These are phyloP conservation scores for Annulohypoxylon stygium DNA, from an alignment of 495 filamentous ascomycete species.

Conservation along the genomic window DNA sequence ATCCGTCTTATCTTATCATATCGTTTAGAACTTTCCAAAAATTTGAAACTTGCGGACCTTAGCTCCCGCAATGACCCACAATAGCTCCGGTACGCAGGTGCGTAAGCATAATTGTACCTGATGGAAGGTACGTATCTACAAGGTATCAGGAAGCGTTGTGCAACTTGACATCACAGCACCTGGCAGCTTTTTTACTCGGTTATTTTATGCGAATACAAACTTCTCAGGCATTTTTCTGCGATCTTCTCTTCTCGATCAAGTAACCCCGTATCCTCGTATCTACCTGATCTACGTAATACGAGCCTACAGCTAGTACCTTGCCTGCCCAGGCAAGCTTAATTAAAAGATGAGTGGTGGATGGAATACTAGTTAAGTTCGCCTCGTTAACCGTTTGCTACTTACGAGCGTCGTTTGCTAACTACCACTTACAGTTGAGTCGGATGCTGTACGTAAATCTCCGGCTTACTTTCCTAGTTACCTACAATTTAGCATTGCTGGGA, in stretches of 20 bases:
- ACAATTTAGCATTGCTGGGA: constrained; percentile 1
- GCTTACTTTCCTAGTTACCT: neutral
- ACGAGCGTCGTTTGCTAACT: constrained; percentile 48
- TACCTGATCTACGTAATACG: constrained; percentile 1
- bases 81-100: constrained; percentile 20
- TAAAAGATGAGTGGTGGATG: constrained; percentile 69
- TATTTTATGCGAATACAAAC: constrained; percentile 14
- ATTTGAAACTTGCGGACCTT: neutral
- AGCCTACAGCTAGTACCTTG: constrained; percentile 34
- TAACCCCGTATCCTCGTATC: constrained; percentile 3
- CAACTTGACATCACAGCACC: constrained; percentile 24
- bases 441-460: constrained; percentile 74
- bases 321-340: constrained; percentile 32
- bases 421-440: constrained; percentile 84
- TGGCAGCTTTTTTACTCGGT: neutral
- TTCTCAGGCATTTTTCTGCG: neutral
- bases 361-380: constrained; percentile 65
- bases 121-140: constrained; percentile 22
- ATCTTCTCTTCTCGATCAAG: neutral
- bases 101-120: constrained; percentile 27
- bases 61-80: constrained; percentile 20
- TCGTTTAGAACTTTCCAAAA: too few species aligned
- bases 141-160: neutral
- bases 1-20: constrained; percentile 35
- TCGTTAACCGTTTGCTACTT: neutral